A percentile compares a stretch with the other conserved stretches of the same genome.
Evolutionary conservation across 2,329 filamentous ascomycete genomes (phyloP).

Genomic region (Cytospora schulzeri): DNA sequence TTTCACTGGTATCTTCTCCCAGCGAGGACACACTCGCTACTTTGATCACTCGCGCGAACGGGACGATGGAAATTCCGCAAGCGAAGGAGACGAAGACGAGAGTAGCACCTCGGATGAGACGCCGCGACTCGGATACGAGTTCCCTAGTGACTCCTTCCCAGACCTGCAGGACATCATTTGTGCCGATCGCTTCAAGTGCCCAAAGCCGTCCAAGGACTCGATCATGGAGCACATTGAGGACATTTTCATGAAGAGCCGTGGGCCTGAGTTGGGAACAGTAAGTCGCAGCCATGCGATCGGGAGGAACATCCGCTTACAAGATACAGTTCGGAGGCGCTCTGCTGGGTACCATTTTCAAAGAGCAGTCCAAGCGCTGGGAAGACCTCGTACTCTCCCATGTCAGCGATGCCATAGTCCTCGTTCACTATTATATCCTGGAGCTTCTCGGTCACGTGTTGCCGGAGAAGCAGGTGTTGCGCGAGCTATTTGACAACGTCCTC

Average conservation of each 20-base stretch:
- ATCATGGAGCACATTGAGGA: constrained; percentile 50
- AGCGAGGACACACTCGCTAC: constrained; percentile 34
- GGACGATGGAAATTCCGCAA: constrained; percentile 8
- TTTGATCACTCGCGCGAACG: constrained; percentile 26
- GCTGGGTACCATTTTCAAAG: constrained; percentile 50
- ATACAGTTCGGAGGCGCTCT: constrained; percentile 43
- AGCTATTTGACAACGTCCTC: constrained; percentile 49
- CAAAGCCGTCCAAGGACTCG: constrained; percentile 24
- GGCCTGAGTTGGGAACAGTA: constrained; percentile 57
- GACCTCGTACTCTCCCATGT: constrained; percentile 51
- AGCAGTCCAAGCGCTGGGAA: constrained; percentile 58
- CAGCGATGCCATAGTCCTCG: constrained; percentile 50
- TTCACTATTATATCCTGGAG: constrained; percentile 54
- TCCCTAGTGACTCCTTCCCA: constrained; percentile 17
- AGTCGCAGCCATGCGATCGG: constrained; percentile 35
- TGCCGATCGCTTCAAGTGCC: constrained; percentile 29
- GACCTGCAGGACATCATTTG: constrained; percentile 37
- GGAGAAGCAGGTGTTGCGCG: constrained; percentile 44
- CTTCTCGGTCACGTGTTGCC: constrained; percentile 47
- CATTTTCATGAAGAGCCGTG: constrained; percentile 48
- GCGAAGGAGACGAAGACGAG: constrained; percentile 8
- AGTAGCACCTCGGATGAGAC: constrained; percentile 30
- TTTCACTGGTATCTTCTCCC: constrained; percentile 37
- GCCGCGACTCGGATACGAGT: constrained; percentile 7
- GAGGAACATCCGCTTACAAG: background rate